Evolutionary conservation across 2,329 filamentous ascomycete species (phyloP), one percentile per base, ranked within the genome.

Genomic region (Madurella mycetomatis): DNA sequence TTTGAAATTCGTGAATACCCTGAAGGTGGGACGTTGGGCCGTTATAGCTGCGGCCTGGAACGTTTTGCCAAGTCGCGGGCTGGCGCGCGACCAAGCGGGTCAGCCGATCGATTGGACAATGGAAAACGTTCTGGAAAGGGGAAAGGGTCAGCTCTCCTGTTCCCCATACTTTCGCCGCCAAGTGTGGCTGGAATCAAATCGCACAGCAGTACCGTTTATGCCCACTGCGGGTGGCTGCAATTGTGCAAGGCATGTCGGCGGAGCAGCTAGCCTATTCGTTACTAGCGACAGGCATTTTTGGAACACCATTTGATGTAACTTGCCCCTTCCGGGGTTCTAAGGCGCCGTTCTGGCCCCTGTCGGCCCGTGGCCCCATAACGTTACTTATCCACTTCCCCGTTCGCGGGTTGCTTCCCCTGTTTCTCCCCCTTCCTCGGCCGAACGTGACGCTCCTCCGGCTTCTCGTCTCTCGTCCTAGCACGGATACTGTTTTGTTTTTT

Each of bases 271-370:
- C 58, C 54, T 13, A 1, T 32, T 52, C 4, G 8, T 51, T 5
- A 4, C 46, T 63, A 62, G 61, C 47, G 30, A 31, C 9, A 9
- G 25, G 41, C 55, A 61, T 55, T 60, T 61, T 60, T 62, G 60
- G 60, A 53, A 53, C 56, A 51, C 47, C 41, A 40, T 53, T 47
- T 31, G 47, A 16, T 9, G 11, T n/a, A 11, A 17, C 51, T 44
- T 50, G 49, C 13, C 56, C 53, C 5, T 41, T 50, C 46, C 34
- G 17, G 51, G 49, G 45, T 46, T 42, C n/a, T 25, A 44, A 39
- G 31, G 47, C 30, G 31, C 40, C 43, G 32, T 42, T 39, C 30
- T 49, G 8, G 41, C 43, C 47, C 51, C 40, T 41, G 39, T 48
- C 34, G 34, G 41, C 41, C 15, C 51, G 30, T 50, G 48, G 34